Conservation (phyloP, 768 basidiomycete genomes). For the Rhodotorula diobovata region DNA sequence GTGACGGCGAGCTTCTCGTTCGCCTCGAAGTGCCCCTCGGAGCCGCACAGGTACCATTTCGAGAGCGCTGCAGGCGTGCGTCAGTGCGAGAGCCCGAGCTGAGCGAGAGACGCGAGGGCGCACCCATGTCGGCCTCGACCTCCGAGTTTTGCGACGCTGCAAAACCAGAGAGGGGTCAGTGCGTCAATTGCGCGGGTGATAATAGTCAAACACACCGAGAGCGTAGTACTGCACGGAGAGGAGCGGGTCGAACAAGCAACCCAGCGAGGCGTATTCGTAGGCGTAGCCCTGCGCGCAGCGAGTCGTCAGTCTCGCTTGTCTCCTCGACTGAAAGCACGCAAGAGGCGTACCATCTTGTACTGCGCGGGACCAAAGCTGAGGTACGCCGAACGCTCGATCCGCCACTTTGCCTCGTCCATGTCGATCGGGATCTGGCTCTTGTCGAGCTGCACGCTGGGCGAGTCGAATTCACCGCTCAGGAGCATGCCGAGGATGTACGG, state of each 20-base stretch:
- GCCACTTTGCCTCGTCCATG: constrained; percentile 63
- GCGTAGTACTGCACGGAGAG: constrained; percentile 84
- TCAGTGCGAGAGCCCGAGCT: not conserved
- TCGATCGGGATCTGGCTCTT: constrained; percentile 50
- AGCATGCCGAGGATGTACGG: constrained; percentile 77
- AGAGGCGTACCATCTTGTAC: constrained; percentile 61
- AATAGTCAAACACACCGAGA: constrained; percentile 30
- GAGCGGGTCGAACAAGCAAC: constrained; percentile 80
- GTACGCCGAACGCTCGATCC: constrained; percentile 76
- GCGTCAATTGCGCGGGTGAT: constrained; percentile 36
- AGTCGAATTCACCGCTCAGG: constrained; percentile 76
- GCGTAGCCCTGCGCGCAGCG: constrained; percentile 57
- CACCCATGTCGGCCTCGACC: constrained; percentile 85
- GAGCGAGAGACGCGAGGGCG: not conserved
- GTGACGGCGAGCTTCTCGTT: constrained; percentile 62
- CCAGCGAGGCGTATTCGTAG: constrained; percentile 82
- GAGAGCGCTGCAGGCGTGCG: constrained; percentile 54
- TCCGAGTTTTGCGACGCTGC: constrained; percentile 75
- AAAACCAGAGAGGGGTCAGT: not conserved
- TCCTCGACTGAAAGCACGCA: too few relatives aligned
- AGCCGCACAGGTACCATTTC: constrained; percentile 96
- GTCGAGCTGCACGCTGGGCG: constrained; percentile 56
- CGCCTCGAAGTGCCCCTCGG: constrained; percentile 49
- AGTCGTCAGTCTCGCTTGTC: too few relatives aligned
- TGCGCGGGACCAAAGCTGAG: constrained; percentile 75